Evolutionary conservation across 2,329 filamentous ascomycete species (phyloP).

Genomic region (Pestalotiopsis sp.): DNA sequence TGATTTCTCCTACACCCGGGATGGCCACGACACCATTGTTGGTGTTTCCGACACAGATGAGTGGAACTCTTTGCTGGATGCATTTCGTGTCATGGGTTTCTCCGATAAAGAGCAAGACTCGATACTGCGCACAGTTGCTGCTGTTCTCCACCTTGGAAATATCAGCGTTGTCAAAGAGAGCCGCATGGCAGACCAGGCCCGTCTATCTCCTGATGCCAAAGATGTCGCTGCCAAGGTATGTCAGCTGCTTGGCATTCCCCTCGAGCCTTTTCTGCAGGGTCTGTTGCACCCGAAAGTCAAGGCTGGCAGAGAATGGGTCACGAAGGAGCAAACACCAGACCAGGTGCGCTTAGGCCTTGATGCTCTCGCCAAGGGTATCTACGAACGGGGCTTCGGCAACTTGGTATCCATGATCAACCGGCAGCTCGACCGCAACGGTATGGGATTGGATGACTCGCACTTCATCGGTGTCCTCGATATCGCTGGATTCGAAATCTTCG

Average conservation of each 20-base stretch:
- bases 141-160: constrained; percentile 91
- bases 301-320: constrained; percentile 95
- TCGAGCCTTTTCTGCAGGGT: constrained; percentile 84
- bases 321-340: constrained; percentile 96
- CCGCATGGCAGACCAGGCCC: constrained; percentile 85
- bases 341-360: constrained; percentile 90
- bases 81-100: constrained; percentile 93
- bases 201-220: constrained; percentile 73
- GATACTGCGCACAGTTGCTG: constrained; percentile 85
- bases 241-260: constrained; percentile 76
- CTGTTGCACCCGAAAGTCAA: constrained; percentile 92
- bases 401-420: constrained; percentile 89
- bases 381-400: constrained; percentile 92
- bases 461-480: constrained; percentile 99
- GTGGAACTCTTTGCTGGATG: constrained; percentile 87
- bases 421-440: constrained; percentile 83
- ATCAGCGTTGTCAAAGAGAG: constrained; percentile 89
- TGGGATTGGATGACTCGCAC: constrained; percentile 81
- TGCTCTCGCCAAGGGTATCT: constrained; percentile 93
- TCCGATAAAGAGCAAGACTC: constrained; percentile 78
- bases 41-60: constrained; percentile 90
- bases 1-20: constrained; percentile 88
- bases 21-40: constrained; percentile 87
- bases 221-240: constrained; percentile 78
- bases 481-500: constrained; percentile 98